Base-by-base conservation (phyloP, 164 flowering plant species). In the Sextonia rubra region DNA sequence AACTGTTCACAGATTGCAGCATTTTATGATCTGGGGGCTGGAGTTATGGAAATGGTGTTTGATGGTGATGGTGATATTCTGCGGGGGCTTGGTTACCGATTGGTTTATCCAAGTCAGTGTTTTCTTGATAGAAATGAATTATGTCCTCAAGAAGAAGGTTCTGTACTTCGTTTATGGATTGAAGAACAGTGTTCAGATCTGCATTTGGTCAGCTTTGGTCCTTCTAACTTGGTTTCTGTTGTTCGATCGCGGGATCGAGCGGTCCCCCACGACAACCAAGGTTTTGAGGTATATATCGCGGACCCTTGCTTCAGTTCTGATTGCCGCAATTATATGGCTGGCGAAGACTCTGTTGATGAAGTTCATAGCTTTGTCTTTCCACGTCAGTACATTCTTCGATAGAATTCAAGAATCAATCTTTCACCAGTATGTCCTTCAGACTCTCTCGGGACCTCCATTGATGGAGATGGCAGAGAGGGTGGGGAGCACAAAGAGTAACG, bases 21-120 rank as follows among this genome's bases (percentile, higher is more conserved):
- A 82, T 27, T 3, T 8, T 1, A 27, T 8, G 52, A 60, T 88
- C 60, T 90, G 92, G 96, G 82, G 93, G 14, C 76, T 92, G 77
- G 77, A 73, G 25, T 23, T 90, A 3, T 94, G 97, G 98, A 94
- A 84, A 79, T 92, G 94, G 97, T 81, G 83, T 76, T 83, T 91
- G 49, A 72, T 91, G 63, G 83, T 85, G 0, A 68, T 86, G 76
- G 96, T 92, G 0, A 82, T 89, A 4, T 78, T 90, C 64, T 86
- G 89, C 26, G 98, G 97, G 17, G 73, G 88, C 47, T 67, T 94
- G 79, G 68, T 92, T 37, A 71, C 94, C 0, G 87, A 79, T 62
- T 90, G 96, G 94, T 77, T 83, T n/a, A 80, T 83, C 15, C 81
- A 78, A 60, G 7, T 84, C n/a, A 18, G 86, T 25, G 90, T 88